Conservation (phyloP, 768 basidiomycete species). For the Dioszegia crocea region DNA sequence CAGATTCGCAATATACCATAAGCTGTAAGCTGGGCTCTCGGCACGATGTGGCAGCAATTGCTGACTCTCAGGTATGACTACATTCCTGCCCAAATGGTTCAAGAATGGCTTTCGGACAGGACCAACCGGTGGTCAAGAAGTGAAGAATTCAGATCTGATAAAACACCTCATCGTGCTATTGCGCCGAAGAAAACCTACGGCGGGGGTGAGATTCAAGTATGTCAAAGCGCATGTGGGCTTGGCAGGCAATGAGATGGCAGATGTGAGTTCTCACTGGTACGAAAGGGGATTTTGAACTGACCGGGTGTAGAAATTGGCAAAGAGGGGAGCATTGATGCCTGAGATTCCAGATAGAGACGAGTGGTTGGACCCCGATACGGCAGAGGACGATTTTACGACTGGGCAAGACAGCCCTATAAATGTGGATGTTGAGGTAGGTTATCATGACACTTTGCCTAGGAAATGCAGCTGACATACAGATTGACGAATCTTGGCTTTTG, state of each 20-base stretch:
- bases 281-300: neutral
- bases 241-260: constrained; percentile 82
- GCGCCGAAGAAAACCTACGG: constrained; percentile 53
- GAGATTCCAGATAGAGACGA: constrained; percentile 23
- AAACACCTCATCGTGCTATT: constrained; percentile 65
- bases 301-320: constrained; percentile 37
- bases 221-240: constrained; percentile 76
- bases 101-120: constrained; percentile 48
- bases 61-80: constrained; percentile 57
- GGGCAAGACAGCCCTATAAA: constrained; percentile 8
- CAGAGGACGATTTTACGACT: neutral
- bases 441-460: neutral
- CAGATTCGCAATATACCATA: constrained; percentile 81
- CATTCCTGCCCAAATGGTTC: constrained; percentile 69
- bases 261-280: constrained; percentile 49
- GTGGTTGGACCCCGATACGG: constrained; percentile 39
- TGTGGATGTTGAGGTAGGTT: constrained; percentile 39
- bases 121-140: constrained; percentile 36
- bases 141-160: constrained; percentile 72
- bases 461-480: constrained; percentile 8
- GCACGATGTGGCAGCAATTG: neutral
- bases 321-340: constrained; percentile 34
- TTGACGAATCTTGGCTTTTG: constrained; percentile 42
- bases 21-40: constrained; percentile 56
- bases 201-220: constrained; percentile 59